Base-by-base conservation (phyloP, 1,139 yeast species). In the Citeromyces hawaiiensis region DNA sequence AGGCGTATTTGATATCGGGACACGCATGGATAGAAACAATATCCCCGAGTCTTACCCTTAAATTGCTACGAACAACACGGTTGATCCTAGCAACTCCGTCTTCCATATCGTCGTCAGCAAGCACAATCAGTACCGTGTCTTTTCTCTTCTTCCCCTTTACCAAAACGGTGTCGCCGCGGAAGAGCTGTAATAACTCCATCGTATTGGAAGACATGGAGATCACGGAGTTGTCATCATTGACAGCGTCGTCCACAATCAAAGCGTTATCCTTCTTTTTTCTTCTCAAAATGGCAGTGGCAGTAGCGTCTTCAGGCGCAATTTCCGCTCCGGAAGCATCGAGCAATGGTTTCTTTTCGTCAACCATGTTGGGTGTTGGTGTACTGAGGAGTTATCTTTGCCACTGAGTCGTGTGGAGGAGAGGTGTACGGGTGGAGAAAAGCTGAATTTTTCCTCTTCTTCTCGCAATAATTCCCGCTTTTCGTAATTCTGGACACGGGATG, bases 61-160 rank as follows among this genome's bases (percentile, higher is more conserved):
- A 71, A 66, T 91, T 91, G 68, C 85, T 86, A 66, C 99, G 82
- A 37, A 91, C 96, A 53, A 91, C 93, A 59, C 99, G 78, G 67
- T 93, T 91, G 57, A 91, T 67, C 59, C 97, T 74, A 48, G 94
- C 94, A 45, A 86, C 82, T 40, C 98, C 98, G 55, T 88, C 96
- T 52, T 83, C 96, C 70, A 91, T 76, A 54, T 91, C 97, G 56
- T 93, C 98, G 58, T 93, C 98, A 35, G 94, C 91, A 53, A 93
- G 71, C 36, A 88, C 98, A 60, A 91, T 85, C 59, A 93, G 71
- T n/a, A 91, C 97, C 27, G 99, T 91, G 55, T 93, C 98, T 63
- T 82, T 88, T 67, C 98, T 80, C 76, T 86, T 91, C 70, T 93
- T 93, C 53, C 99, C 99, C 66, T 88, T 91, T 48, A 93, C 96